A percentile compares a stretch with the other conserved stretches of the same genome.
Evolutionary conservation across 495 filamentous ascomycete species (phyloP).

Genomic region (Peziza echinospora): DNA sequence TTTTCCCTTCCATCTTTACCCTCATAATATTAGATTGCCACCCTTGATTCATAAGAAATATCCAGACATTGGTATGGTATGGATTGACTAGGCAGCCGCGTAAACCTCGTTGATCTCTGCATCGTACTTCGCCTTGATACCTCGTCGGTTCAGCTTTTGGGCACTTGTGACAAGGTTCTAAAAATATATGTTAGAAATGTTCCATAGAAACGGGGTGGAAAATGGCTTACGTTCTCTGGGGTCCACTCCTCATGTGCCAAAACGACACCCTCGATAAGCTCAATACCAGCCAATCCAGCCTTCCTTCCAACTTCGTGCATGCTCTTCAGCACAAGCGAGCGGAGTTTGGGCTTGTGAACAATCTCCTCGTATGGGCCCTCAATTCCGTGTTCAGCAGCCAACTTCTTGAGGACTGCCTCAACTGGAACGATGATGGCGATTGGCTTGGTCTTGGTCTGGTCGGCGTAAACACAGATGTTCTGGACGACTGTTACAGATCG

Average conservation of each 20-base stretch:
- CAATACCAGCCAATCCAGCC: slow-evolving; percentile 61
- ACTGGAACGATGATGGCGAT: slow-evolving; percentile 85
- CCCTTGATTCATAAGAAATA: too few species aligned
- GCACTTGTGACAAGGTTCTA: slow-evolving; percentile 47
- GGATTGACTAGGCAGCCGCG: slow-evolving; percentile 2
- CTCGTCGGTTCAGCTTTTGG: slow-evolving; percentile 56
- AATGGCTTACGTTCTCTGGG: slow-evolving; percentile 64
- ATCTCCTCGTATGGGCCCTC: slow-evolving; percentile 55
- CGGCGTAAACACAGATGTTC: slow-evolving; percentile 92
- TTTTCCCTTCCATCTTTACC: too few species aligned
- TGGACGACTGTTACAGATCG: slow-evolving; percentile 62
- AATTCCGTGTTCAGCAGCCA: slow-evolving; percentile 52
- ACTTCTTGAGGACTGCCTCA: slow-evolving; percentile 64
- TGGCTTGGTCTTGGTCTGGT: slow-evolving; percentile 57
- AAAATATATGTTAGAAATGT: neutral
- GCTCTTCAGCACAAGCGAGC: slow-evolving; percentile 56
- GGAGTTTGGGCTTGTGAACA: slow-evolving; percentile 64
- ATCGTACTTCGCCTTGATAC: slow-evolving; percentile 42
- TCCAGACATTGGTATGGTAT: too few species aligned
- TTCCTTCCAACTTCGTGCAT: slow-evolving; percentile 52
- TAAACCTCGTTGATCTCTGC: slow-evolving; percentile 43
- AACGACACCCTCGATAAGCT: slow-evolving; percentile 83
- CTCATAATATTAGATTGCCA: too few species aligned
- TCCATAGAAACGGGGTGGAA: slow-evolving; percentile 13
- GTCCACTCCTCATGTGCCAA: slow-evolving; percentile 95